These are phyloP conservation scores for Trametes sp. DNA, from an alignment of 1,284 basidiomycete genomes.

Conservation along the genomic window DNA sequence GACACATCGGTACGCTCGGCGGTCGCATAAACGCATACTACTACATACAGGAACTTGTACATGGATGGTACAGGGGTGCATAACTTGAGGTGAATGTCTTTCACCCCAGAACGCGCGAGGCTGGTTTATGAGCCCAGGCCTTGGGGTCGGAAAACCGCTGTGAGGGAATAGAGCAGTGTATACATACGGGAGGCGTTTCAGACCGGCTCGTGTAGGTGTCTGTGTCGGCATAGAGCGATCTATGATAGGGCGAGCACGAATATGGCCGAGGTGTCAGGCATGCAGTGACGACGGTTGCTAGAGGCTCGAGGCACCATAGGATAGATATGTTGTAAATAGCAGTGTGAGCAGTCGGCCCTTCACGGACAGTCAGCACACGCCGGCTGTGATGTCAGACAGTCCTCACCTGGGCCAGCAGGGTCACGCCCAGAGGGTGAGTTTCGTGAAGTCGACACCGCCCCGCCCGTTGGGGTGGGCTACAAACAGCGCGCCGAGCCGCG, in stretches of 20 bases:
- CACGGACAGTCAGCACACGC: background rate
- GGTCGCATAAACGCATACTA: background rate
- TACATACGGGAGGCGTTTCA: too few relatives aligned
- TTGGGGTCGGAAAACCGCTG: too few relatives aligned
- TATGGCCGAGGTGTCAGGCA: too few relatives aligned
- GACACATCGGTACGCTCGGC: background rate
- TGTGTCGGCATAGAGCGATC: too few relatives aligned
- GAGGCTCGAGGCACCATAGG: too few relatives aligned
- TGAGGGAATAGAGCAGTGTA: too few relatives aligned
- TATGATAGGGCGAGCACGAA: too few relatives aligned
- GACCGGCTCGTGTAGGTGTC: too few relatives aligned
- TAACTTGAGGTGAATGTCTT: background rate
- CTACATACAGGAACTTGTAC: too few relatives aligned
- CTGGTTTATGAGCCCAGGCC: too few relatives aligned
- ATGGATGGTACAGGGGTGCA: background rate
- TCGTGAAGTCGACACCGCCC: constrained; percentile 49
- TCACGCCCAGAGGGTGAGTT: constrained; percentile 57
- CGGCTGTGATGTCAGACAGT: background rate
- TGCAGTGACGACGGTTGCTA: too few relatives aligned
- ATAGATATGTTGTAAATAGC: constrained; percentile 10
- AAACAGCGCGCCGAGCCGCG: constrained; percentile 54
- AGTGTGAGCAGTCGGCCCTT: background rate
- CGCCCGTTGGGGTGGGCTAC: constrained; percentile 46
- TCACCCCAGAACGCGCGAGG: too few relatives aligned
- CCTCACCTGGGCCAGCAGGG: constrained; percentile 16